Evolutionary conservation across 257 asterid species (phyloP).

Genomic region (Solanum sparsipilum): DNA sequence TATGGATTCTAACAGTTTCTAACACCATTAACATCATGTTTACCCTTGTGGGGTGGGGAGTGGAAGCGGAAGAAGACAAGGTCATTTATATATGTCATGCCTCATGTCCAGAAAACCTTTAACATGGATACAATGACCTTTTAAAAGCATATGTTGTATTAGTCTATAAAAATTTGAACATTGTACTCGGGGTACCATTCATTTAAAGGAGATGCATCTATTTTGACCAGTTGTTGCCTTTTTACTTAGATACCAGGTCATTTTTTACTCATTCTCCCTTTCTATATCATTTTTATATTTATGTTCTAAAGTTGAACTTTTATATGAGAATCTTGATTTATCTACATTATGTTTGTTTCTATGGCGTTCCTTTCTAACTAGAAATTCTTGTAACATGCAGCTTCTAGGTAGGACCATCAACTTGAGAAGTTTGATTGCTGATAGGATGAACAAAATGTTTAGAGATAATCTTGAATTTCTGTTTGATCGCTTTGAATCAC

Average conservation of each 20-base stretch:
- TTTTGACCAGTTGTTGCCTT: neutral
- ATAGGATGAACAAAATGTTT: slow-evolving; percentile 79
- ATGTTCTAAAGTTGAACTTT: neutral
- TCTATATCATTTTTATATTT: neutral
- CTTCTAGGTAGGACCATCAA: slow-evolving; percentile 93
- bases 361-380: neutral
- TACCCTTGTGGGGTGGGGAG: neutral
- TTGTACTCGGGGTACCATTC: neutral
- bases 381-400: slow-evolving; percentile 25
- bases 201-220: neutral
- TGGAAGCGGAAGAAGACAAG: neutral
- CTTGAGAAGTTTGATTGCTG: slow-evolving; percentile 82
- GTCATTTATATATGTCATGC: neutral
- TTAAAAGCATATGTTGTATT: neutral
- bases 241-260: neutral
- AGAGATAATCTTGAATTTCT: slow-evolving; percentile 88
- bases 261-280: neutral
- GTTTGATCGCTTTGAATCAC: slow-evolving; percentile 89
- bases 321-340: neutral
- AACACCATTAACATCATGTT: neutral
- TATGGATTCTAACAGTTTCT: neutral
- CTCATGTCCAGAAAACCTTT: neutral
- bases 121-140: neutral
- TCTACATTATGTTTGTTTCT: neutral
- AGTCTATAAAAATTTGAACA: neutral